These are phyloP conservation scores for Rhizophora apiculata DNA, from an alignment of 345 rosid species.

Conservation along the genomic window DNA sequence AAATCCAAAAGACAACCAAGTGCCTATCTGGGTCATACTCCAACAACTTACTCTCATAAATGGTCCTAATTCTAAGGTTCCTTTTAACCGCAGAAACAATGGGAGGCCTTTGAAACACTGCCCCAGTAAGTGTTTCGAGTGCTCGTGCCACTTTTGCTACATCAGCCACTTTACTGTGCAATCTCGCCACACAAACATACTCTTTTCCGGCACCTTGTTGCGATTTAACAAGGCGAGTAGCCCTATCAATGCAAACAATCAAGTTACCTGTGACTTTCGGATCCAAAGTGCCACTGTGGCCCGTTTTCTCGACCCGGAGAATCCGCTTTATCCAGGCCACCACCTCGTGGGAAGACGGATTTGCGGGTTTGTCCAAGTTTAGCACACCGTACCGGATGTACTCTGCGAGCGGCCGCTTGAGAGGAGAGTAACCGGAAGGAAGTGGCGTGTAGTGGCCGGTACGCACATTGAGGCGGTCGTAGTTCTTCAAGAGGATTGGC, in stretches of 20 bases:
- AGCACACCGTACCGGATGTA: slow-evolving; percentile 81
- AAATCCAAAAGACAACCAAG: slow-evolving; percentile 93
- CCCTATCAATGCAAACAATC: slow-evolving; percentile 89
- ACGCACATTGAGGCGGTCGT: slow-evolving; percentile 83
- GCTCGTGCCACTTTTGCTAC: slow-evolving; percentile 86
- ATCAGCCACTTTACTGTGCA: slow-evolving; percentile 82
- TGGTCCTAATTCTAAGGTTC: slow-evolving; percentile 90
- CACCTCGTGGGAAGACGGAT: slow-evolving; percentile 96
- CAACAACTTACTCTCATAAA: slow-evolving; percentile 80
- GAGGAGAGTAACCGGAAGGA: slow-evolving; percentile 79
- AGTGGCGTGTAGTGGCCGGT: slow-evolving; percentile 98
- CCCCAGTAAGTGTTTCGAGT: slow-evolving; percentile 81
- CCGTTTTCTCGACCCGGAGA: slow-evolving; percentile 84
- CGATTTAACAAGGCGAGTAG: slow-evolving; percentile 90
- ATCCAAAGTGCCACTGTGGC: slow-evolving; percentile 93
- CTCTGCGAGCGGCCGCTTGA: slow-evolving; percentile 77
- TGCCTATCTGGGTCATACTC: slow-evolving; percentile 79
- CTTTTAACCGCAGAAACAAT: slow-evolving; percentile 92
- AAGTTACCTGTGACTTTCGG: slow-evolving; percentile 94
- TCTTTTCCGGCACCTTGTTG: slow-evolving; percentile 98
- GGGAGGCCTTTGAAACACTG: slow-evolving; percentile 91
- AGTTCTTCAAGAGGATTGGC: slow-evolving; percentile 94
- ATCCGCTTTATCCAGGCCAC: slow-evolving; percentile 98
- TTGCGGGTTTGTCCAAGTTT: slow-evolving; percentile 91
- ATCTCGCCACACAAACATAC: slow-evolving; percentile 88